Conservation (phyloP, 345 rosid genomes). For the Populus nigra region DNA sequence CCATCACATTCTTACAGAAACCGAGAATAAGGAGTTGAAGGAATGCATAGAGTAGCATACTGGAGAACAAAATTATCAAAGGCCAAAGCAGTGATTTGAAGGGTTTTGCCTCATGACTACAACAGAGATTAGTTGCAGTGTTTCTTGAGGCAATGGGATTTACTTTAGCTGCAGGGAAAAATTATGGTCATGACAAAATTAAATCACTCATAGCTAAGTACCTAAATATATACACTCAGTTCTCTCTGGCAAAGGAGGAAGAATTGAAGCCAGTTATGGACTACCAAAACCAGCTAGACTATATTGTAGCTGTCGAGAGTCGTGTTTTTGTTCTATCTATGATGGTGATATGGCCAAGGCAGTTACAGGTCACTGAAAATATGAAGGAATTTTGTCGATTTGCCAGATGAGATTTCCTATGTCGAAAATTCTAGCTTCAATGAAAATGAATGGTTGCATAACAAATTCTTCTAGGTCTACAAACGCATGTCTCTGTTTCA, state of each 20-base stretch:
- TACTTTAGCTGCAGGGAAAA: conserved; percentile 67
- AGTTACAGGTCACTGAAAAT: conserved; percentile 60
- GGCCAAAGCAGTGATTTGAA: conserved; percentile 35
- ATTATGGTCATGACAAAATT: conserved; percentile 55
- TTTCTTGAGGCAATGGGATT: conserved; percentile 71
- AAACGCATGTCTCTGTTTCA: background rate
- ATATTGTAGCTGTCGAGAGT: conserved; percentile 59
- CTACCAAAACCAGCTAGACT: conserved; percentile 60
- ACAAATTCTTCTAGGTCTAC: background rate
- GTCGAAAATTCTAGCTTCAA: background rate
- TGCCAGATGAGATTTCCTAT: background rate
- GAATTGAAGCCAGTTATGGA: conserved; percentile 43
- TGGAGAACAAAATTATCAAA: conserved; percentile 65
- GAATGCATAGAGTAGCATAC: conserved; percentile 39
- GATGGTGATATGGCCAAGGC: conserved; percentile 90
- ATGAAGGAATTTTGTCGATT: conserved; percentile 31
- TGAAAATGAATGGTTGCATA: background rate
- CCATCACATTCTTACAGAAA: conserved; percentile 53
- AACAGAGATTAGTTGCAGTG: conserved; percentile 47
- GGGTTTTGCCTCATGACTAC: conserved; percentile 79
- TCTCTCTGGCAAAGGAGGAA: conserved; percentile 47
- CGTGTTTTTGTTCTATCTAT: conserved; percentile 58
- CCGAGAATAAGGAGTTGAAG: conserved; percentile 44
- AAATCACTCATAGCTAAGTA: conserved; percentile 43
- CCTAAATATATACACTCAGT: conserved; percentile 52